Percentiles rank a stretch among this genome's conserved stretches.
Evolutionary conservation across 2,329 filamentous ascomycete genomes (phyloP).

Genomic region (Byssoonygena ceratinophila): DNA sequence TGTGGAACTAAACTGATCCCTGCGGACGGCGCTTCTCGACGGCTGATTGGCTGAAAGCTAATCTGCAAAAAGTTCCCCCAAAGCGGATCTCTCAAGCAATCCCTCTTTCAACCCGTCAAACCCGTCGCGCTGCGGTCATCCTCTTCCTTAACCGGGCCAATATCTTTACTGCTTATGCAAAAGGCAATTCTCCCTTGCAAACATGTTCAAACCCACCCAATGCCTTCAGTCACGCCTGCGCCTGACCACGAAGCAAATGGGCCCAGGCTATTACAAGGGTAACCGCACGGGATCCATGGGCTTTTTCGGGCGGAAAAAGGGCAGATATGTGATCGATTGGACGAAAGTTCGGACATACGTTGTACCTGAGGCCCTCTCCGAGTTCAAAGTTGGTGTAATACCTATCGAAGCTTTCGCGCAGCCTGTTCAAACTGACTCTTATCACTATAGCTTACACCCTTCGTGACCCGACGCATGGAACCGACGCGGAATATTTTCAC

Average conservation of each 20-base stretch:
- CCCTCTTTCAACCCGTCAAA: neutral
- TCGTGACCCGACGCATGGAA: slow-evolving; percentile 35
- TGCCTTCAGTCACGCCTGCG: slow-evolving; percentile 60
- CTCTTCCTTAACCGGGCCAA: neutral
- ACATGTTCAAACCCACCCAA: slow-evolving; percentile 37
- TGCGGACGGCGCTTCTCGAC: neutral
- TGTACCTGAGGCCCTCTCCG: slow-evolving; percentile 57
- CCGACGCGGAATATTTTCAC: slow-evolving; percentile 28
- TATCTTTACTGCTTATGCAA: neutral
- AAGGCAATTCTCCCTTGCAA: slow-evolving; percentile 11
- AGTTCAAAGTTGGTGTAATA: slow-evolving; percentile 54
- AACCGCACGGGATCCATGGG: slow-evolving; percentile 83
- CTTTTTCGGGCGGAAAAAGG: slow-evolving; percentile 51
- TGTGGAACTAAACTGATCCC: neutral
- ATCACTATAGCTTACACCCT: slow-evolving; percentile 34
- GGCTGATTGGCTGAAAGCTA: slow-evolving; percentile 5
- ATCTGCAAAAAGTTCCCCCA: slow-evolving; percentile 1
- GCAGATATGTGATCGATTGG: slow-evolving; percentile 66
- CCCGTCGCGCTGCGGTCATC: neutral
- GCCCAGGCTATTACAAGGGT: slow-evolving; percentile 95
- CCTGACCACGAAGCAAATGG: slow-evolving; percentile 86
- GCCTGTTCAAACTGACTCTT: slow-evolving; percentile 11
- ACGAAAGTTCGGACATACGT: slow-evolving; percentile 83
- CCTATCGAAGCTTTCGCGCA: neutral
- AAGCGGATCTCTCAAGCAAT: neutral